Conservation (phyloP, 192 early-diverging fungal species). For the Phlyctochytrium arcticum region DNA sequence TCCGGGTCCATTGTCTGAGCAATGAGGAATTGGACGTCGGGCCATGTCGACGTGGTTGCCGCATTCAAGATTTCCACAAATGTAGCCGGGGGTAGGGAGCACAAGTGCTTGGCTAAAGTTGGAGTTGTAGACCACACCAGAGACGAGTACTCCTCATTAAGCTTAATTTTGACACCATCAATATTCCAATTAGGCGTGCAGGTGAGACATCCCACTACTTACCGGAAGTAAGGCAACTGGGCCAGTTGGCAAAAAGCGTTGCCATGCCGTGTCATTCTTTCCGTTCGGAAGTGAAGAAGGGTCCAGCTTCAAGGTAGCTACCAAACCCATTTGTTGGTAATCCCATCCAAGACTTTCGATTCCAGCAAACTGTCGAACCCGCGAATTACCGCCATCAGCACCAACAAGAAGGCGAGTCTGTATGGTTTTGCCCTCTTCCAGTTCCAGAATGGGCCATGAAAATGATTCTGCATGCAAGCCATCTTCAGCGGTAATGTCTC, state of each 20-base stretch:
- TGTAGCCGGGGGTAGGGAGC: constrained; percentile 51
- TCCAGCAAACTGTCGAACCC: constrained; percentile 74
- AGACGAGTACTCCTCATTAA: constrained; percentile 59
- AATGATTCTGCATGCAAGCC: constrained; percentile 11
- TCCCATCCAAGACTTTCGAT: constrained; percentile 85
- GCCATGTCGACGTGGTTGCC: constrained; percentile 65
- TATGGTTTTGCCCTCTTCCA: constrained; percentile 63
- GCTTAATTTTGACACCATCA: constrained; percentile 28
- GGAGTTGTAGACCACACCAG: constrained; percentile 88
- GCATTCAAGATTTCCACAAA: constrained; percentile 77
- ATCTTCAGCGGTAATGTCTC: constrained; percentile 38
- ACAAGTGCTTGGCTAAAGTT: constrained; percentile 58
- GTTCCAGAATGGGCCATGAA: constrained; percentile 72
- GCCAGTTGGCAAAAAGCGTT: constrained; percentile 91
- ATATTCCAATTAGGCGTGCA: background rate
- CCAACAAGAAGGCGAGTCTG: constrained; percentile 80
- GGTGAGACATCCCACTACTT: constrained; percentile 8
- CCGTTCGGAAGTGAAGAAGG: too few relatives aligned
- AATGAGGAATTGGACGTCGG: constrained; percentile 72
- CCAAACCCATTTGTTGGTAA: constrained; percentile 81
- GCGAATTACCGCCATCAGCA: constrained; percentile 84
- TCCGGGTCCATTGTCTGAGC: constrained; percentile 41
- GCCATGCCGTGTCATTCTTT: constrained; percentile 76
- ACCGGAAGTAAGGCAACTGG: constrained; percentile 93
- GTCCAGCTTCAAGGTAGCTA: constrained; percentile 71